Evolutionary conservation across 106 monocot genomes (phyloP).

Genomic region (Triglochin maritima): DNA sequence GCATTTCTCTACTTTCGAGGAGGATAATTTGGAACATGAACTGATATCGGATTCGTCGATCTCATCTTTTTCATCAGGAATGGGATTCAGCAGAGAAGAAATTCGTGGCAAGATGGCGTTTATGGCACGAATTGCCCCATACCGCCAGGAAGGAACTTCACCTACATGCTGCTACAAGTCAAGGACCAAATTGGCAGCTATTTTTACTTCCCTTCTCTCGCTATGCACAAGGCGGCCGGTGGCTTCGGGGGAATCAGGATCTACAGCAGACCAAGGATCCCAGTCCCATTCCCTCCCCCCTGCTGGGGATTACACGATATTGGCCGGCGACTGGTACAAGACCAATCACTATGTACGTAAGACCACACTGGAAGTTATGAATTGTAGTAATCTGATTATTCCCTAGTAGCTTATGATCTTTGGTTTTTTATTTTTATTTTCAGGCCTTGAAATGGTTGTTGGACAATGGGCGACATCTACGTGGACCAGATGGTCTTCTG

Average conservation of each 20-base stretch:
- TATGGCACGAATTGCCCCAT: conserved; percentile 15
- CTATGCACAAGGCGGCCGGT: conserved; percentile 18
- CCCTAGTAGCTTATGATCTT: not conserved
- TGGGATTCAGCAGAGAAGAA: conserved; percentile 15
- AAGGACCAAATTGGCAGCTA: conserved; percentile 20
- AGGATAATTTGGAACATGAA: not conserved
- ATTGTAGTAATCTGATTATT: not conserved
- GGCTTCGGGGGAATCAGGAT: conserved; percentile 13
- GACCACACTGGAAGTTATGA: not conserved
- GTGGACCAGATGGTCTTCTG: conserved; percentile 14
- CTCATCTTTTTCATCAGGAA: conserved; percentile 4
- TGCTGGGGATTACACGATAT: conserved; percentile 8
- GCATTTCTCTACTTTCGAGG: not conserved
- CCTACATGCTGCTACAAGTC: conserved; percentile 10
- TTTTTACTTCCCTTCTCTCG: conserved; percentile 21
- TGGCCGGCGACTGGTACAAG: conserved; percentile 24
- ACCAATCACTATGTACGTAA: conserved; percentile 15
- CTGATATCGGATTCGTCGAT: not conserved
- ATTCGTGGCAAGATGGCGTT: conserved; percentile 19
- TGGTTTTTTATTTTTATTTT: not conserved
- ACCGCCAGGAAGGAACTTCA: conserved; percentile 17
- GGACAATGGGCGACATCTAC: conserved; percentile 10
- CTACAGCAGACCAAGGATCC: conserved; percentile 9
- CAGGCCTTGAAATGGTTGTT: conserved; percentile 8
- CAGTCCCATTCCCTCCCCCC: conserved; percentile 16